Base-by-base conservation (phyloP, 2,329 filamentous ascomycete species). In the Pyricularia sp. region DNA sequence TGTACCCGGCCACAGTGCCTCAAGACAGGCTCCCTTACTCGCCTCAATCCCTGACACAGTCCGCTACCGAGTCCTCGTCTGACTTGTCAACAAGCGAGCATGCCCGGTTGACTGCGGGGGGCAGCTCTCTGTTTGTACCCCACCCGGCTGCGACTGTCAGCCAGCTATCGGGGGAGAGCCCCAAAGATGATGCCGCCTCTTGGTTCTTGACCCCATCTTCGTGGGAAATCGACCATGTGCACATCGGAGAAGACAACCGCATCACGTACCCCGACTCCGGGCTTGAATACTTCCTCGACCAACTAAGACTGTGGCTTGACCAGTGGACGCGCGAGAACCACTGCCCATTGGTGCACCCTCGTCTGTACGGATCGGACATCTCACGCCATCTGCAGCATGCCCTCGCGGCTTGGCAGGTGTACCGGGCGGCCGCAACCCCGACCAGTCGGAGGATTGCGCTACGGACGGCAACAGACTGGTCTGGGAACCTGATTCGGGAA, bases 1-100 rank as follows among this genome's bases (percentile, higher is more conserved):
- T 71, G 12, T 77, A 77, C 64, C 72, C 73, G 5, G 66, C 72
- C 12, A 25, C 42, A 50, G 42, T n/a, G 17, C 42, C 20, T 50
- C 42, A 4, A 20, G 20, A 50, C 42, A 50, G 42, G 20, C 42
- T 50, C 9, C 42, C 42, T 20, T 17, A 50, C 42, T n/a, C 42
- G 17, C 42, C 42, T 6, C 42, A 50, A 11, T 50, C 42, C 4
- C 42, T 50, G 17, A 50, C 42, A n/a, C 42, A 50, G 42, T 50
- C 42, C 42, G 7, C 42, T 17, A 10, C 42, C 20, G 42, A 50
- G 20, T n/a, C 42, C 0, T 17, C 42, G 7, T 50, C 42, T 20
- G 42, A n/a, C 20, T 50, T 50, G 42, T 50, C 42, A 50, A 17
- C 42, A n/a, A n/a, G 42, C 42, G 42, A 50, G 20, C 17, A 50